These are phyloP conservation scores for Lyophyllum semitale DNA, from an alignment of 768 basidiomycete genomes.

Conservation along the genomic window DNA sequence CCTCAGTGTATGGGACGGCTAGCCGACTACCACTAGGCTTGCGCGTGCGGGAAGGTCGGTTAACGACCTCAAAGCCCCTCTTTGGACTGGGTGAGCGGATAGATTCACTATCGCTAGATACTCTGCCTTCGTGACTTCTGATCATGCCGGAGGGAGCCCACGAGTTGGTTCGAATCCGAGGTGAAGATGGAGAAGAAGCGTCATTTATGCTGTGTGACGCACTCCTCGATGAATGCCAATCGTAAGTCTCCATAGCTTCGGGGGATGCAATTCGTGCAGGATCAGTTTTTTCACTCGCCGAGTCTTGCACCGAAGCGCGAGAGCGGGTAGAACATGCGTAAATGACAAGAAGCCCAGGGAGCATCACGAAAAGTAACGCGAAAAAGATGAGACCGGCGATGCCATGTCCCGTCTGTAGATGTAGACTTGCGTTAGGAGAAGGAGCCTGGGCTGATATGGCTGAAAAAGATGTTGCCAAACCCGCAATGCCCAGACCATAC, in stretches of 20 bases:
- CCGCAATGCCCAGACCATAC: slow-evolving; percentile 64
- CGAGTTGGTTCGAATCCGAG: slow-evolving; percentile 49
- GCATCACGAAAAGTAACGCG: slow-evolving; percentile 54
- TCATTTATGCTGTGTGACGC: slow-evolving; percentile 38
- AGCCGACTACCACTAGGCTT: slow-evolving; percentile 34
- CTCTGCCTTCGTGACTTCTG: slow-evolving; percentile 44
- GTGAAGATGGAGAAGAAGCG: slow-evolving; percentile 43
- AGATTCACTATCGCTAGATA: slow-evolving; percentile 49
- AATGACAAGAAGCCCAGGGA: slow-evolving; percentile 45
- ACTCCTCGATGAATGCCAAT: slow-evolving; percentile 29
- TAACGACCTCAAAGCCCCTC: slow-evolving; percentile 54
- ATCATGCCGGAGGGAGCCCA: slow-evolving; percentile 47
- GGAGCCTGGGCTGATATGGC: slow-evolving; percentile 40
- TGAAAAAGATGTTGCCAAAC: slow-evolving; percentile 64
- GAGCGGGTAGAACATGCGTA: slow-evolving; percentile 10
- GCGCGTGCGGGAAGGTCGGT: slow-evolving; percentile 42
- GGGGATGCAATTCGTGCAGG: slow-evolving; percentile 21
- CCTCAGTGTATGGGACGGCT: slow-evolving; percentile 14
- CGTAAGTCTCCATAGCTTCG: slow-evolving; percentile 30
- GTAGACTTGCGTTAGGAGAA: slow-evolving; percentile 23
- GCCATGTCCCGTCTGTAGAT: slow-evolving; percentile 63
- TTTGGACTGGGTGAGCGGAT: slow-evolving; percentile 38
- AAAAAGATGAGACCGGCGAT: slow-evolving; percentile 68
- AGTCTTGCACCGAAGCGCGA: slow-evolving; percentile 5
- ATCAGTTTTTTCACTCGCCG: slow-evolving; percentile 15